These are phyloP conservation scores for Agaricus sinodeliciosus DNA, from an alignment of 768 basidiomycete species.

Conservation along the genomic window DNA sequence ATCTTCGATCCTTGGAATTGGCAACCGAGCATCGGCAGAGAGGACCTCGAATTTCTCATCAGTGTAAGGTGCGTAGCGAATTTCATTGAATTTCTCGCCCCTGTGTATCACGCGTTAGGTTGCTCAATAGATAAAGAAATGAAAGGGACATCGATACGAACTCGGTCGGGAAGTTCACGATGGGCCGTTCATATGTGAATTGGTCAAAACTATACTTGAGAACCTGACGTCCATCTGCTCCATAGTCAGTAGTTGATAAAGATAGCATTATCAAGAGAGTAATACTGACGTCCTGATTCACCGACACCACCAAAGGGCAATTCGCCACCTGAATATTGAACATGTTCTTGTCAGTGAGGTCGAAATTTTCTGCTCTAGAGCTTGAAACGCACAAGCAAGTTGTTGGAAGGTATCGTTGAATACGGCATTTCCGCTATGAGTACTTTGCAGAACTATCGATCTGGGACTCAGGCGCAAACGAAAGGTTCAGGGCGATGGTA, in stretches of 20 bases:
- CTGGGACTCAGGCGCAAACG: neutral
- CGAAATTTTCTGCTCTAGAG: neutral
- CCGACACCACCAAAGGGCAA: slow-evolving; percentile 37
- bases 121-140: neutral
- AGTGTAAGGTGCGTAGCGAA: slow-evolving; percentile 50
- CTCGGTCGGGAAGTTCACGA: slow-evolving; percentile 47
- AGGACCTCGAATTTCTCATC: slow-evolving; percentile 27
- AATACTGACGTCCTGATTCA: slow-evolving; percentile 54
- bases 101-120: slow-evolving; percentile 20
- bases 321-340: slow-evolving; percentile 17
- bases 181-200: slow-evolving; percentile 43
- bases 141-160: slow-evolving; percentile 20
- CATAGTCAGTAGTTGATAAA: neutral
- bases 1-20: slow-evolving; percentile 4
- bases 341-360: neutral
- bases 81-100: slow-evolving; percentile 29
- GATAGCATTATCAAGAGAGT: neutral
- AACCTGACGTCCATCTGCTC: slow-evolving; percentile 46
- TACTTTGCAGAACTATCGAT: slow-evolving; percentile 42
- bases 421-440: slow-evolving; percentile 48
- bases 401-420: slow-evolving; percentile 61
- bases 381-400: slow-evolving; percentile 32
- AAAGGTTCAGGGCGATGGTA: neutral
- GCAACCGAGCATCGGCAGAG: slow-evolving; percentile 5
- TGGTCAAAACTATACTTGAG: slow-evolving; percentile 48